Evolutionary conservation across 768 basidiomycete genomes (phyloP).

Genomic region (Mycena filopes): DNA sequence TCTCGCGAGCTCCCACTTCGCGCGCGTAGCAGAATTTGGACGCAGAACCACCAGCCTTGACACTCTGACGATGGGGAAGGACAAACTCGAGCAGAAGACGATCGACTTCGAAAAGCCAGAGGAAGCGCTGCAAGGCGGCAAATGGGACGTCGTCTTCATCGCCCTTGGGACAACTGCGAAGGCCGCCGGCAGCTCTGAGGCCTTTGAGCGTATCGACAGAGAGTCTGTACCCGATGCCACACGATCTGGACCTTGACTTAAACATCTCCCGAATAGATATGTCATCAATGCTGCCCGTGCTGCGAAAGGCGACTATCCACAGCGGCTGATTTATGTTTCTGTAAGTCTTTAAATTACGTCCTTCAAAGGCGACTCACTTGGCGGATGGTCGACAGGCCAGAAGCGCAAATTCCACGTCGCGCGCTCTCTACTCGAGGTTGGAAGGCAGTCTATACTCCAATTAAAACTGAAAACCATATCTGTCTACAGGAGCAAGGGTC

Average conservation of each 20-base stretch:
- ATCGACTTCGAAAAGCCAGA: conserved; percentile 77
- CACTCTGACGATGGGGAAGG: conserved; percentile 51
- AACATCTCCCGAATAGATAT: conserved; percentile 58
- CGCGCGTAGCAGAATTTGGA: conserved; percentile 78
- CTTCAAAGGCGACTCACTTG: too few species aligned
- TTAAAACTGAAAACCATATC: not conserved
- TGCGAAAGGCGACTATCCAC: conserved; percentile 62
- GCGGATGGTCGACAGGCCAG: too few species aligned
- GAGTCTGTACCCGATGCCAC: conserved; percentile 52
- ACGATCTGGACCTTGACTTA: not conserved
- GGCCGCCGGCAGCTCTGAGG: conserved; percentile 68
- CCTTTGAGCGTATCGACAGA: conserved; percentile 82
- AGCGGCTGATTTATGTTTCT: conserved; percentile 78
- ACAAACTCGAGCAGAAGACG: conserved; percentile 74
- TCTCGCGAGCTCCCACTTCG: conserved; percentile 64
- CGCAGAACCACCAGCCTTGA: conserved; percentile 60
- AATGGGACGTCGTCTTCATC: conserved; percentile 83
- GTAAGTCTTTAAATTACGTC: too few species aligned
- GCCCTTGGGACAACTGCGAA: conserved; percentile 78
- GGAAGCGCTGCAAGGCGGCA: conserved; percentile 60
- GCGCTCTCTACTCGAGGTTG: conserved; percentile 63
- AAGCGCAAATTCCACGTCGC: conserved; percentile 60
- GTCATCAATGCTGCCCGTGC: conserved; percentile 79
- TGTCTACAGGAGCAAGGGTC: conserved; percentile 77
- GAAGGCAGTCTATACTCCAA: conserved; percentile 8